Evolutionary conservation across 129 eudicot species (phyloP), one percentile per base, ranked within the genome.

Genomic region (Lactuca saligna): DNA sequence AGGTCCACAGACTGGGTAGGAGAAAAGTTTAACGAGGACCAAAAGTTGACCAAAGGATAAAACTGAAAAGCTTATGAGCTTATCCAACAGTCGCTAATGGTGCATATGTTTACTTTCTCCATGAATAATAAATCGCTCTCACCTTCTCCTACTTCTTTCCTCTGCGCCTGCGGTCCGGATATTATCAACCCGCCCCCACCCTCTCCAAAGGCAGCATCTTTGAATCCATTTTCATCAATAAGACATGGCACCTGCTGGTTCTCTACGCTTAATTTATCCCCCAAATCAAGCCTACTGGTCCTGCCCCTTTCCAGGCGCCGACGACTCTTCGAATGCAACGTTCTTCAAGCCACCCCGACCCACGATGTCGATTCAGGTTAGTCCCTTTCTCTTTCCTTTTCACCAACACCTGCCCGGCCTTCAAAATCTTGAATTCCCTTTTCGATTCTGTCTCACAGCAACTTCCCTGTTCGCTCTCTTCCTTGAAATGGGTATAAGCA

Each of bases 401-500:
- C 50, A 38, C 85, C 46, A 73, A 79, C 77, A 75, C 41, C 12
- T 82, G 48, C 7, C 17, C 2, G 2, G 54, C 46, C 5, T 35
- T 35, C 38, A 35, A 35, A 35, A 42, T 74, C 67, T 61, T 51
- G 7, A 11, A 9, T 16, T 16, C 11, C 16, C 17, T 13, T 33
- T 57, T 57, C 37, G 9, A 31, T 14, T 54, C 61, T 64, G 70
- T 68, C 33, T 20, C 71, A 51, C 81, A 87, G 92, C 81, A 68
- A 70, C 68, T 70, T 59, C 75, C 73, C 79, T 85, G 31, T 79
- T 87, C 11, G 63, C 87, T 1, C 71, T 86, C 63, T 75, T 93
- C 57, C 90, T 68, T 72, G 86, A 80, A 59, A 65, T 93, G 72
- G 98, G 98, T n/a, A 54, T 93, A 25, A 78, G 67, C 67, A 76